Evolutionary conservation across 208 protist genomes (phyloP).

Genomic region (Trypanosoma congolense): DNA sequence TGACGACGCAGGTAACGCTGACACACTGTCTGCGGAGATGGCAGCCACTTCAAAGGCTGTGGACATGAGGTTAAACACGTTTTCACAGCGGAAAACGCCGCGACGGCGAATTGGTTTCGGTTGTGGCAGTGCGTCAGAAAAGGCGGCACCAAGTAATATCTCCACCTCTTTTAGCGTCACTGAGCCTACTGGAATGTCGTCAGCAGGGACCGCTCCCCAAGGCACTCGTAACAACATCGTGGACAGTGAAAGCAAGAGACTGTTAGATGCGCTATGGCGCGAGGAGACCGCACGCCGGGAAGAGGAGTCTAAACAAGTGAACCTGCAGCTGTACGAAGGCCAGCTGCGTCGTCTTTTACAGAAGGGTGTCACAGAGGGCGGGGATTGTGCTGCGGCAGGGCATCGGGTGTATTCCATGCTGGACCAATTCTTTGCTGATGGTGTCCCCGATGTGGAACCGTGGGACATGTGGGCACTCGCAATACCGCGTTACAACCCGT

Average conservation of each 20-base stretch:
- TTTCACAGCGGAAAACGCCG: constrained; percentile 19
- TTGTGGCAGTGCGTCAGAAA: background rate
- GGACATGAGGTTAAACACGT: constrained; percentile 23
- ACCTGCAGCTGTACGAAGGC: constrained; percentile 23
- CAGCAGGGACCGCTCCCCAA: background rate
- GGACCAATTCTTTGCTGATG: constrained; percentile 40
- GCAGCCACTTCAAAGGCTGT: constrained; percentile 11
- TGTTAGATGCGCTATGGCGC: constrained; percentile 22
- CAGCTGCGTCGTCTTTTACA: constrained; percentile 16
- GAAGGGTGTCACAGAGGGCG: background rate
- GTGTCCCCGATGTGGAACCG: constrained; percentile 79
- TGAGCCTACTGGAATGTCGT: background rate
- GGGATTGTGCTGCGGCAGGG: background rate
- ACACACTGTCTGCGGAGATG: background rate
- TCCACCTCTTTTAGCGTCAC: background rate
- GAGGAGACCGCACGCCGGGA: constrained; percentile 20
- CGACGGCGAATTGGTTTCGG: constrained; percentile 24
- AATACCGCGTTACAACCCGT: constrained; percentile 52
- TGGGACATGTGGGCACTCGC: constrained; percentile 73
- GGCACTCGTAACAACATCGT: background rate
- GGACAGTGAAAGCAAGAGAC: background rate
- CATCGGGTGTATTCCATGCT: constrained; percentile 39
- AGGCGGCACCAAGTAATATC: background rate
- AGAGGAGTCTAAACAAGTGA: constrained; percentile 1
- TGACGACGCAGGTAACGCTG: background rate